These are phyloP conservation scores for Rhynchospora breviuscula DNA, from an alignment of 176 grass and related monocot genomes.

Conservation along the genomic window DNA sequence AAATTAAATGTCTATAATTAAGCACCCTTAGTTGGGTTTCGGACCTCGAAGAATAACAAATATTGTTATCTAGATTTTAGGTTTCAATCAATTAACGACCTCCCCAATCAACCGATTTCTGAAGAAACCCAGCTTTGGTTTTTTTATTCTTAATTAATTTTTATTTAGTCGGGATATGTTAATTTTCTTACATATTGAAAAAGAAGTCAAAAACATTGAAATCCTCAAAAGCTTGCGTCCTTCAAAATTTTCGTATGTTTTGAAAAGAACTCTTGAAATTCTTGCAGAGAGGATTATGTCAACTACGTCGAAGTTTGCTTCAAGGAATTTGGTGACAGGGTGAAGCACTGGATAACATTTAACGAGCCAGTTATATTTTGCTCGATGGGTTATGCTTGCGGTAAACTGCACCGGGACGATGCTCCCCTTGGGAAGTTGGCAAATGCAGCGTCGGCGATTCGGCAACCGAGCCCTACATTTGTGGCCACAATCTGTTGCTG, in stretches of 20 bases:
- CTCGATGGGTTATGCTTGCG: conserved; percentile 23
- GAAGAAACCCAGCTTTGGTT: too few relatives aligned
- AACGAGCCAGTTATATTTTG: conserved; percentile 48
- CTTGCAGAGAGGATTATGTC: conserved; percentile 35
- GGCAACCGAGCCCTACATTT: conserved; percentile 22
- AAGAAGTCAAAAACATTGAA: too few relatives aligned
- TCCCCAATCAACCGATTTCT: too few relatives aligned
- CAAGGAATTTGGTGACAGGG: conserved; percentile 49
- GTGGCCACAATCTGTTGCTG: conserved; percentile 20
- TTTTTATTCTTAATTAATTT: too few relatives aligned
- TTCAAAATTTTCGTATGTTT: background rate
- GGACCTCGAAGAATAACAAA: too few relatives aligned
- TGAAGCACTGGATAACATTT: conserved; percentile 57
- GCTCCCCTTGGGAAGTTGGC: conserved; percentile 24
- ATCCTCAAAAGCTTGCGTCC: too few relatives aligned
- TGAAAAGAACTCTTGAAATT: background rate
- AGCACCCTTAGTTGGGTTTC: too few relatives aligned
- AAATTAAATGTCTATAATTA: too few relatives aligned
- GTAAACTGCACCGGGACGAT: conserved; percentile 35
- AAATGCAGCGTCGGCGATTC: conserved; percentile 16
- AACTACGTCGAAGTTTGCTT: conserved; percentile 48
- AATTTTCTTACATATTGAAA: too few relatives aligned
- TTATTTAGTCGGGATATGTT: too few relatives aligned
- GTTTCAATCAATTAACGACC: too few relatives aligned
- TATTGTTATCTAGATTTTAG: too few relatives aligned